Evolutionary conservation across 805 yeast genomes (phyloP).

Genomic region (Kuraishia piskuri): DNA sequence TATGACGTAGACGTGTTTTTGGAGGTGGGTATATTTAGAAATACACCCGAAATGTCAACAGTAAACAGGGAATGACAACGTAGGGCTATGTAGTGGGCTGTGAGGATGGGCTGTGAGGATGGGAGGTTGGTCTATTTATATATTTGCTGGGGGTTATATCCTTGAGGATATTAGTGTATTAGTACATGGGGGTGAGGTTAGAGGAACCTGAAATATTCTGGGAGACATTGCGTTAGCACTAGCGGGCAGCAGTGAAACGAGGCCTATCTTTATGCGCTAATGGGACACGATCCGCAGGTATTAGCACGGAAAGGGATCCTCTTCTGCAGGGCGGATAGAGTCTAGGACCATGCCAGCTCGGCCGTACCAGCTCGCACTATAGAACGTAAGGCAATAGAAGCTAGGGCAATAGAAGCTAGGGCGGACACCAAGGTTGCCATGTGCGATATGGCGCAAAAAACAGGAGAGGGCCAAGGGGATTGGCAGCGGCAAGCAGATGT

Average conservation of each 20-base stretch:
- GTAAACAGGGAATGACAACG: too few relatives aligned
- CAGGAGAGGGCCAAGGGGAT: not conserved
- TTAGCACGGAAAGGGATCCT: not conserved
- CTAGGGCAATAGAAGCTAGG: too few relatives aligned
- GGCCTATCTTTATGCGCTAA: not conserved
- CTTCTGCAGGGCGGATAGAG: not conserved
- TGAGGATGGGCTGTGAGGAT: not conserved
- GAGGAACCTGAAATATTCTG: too few relatives aligned
- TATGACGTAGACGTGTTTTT: not conserved
- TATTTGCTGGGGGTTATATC: too few relatives aligned
- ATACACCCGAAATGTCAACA: not conserved
- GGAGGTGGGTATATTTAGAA: not conserved
- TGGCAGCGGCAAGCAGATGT: not conserved
- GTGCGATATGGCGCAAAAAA: not conserved
- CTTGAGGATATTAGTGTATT: too few relatives aligned
- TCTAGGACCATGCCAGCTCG: not conserved
- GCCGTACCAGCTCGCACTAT: too few relatives aligned
- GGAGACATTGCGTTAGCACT: too few relatives aligned
- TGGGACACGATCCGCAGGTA: not conserved
- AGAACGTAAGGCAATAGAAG: too few relatives aligned
- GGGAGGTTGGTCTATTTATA: too few relatives aligned
- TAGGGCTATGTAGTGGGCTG: too few relatives aligned
- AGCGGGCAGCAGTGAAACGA: not conserved
- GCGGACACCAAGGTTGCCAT: not conserved
- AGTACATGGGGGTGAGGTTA: too few relatives aligned